Evolutionary conservation across 2,329 filamentous ascomycete species (phyloP).

Genomic region (Penicillium palitans): DNA sequence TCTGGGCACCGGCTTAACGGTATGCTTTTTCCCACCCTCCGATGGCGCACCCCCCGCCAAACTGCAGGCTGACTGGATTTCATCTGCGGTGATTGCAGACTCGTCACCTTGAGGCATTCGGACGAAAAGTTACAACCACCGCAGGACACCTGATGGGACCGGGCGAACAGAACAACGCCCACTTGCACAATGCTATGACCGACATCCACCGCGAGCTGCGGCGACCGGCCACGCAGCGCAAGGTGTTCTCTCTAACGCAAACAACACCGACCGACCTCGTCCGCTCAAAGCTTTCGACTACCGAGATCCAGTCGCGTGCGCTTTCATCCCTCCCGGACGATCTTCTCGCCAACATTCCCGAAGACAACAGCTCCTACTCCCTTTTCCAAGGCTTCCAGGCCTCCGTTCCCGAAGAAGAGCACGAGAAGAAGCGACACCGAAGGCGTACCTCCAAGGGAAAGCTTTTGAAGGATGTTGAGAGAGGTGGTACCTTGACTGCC

Average conservation of each 20-base stretch:
- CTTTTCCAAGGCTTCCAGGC: conserved; percentile 97
- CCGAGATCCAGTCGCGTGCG: conserved; percentile 92
- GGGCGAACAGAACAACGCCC: conserved; percentile 55
- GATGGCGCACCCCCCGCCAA: conserved; percentile 11
- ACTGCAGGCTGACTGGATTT: conserved; percentile 8
- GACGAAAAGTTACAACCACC: conserved; percentile 91
- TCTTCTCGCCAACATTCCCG: conserved; percentile 83
- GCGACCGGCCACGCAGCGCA: conserved; percentile 79
- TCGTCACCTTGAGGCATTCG: conserved; percentile 86
- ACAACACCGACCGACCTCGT: conserved; percentile 93
- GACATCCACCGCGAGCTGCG: conserved; percentile 88
- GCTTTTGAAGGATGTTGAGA: conserved; percentile 63
- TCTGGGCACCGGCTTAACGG: conserved; percentile 51
- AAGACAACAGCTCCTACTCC: conserved; percentile 81
- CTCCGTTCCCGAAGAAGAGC: conserved; percentile 69
- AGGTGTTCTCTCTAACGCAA: conserved; percentile 85
- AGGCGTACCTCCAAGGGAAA: conserved; percentile 73
- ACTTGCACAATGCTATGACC: conserved; percentile 84
- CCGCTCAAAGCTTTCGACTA: conserved; percentile 82
- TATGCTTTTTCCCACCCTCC: conserved; percentile 29
- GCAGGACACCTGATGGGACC: conserved; percentile 84
- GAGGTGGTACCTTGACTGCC: conserved; percentile 59
- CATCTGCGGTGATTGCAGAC: conserved; percentile 55
- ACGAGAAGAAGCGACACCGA: conserved; percentile 66
- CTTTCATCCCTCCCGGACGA: conserved; percentile 87